Base-by-base conservation (phyloP, 2,329 filamentous ascomycete genomes). In the Pseudocercospora ulei region DNA sequence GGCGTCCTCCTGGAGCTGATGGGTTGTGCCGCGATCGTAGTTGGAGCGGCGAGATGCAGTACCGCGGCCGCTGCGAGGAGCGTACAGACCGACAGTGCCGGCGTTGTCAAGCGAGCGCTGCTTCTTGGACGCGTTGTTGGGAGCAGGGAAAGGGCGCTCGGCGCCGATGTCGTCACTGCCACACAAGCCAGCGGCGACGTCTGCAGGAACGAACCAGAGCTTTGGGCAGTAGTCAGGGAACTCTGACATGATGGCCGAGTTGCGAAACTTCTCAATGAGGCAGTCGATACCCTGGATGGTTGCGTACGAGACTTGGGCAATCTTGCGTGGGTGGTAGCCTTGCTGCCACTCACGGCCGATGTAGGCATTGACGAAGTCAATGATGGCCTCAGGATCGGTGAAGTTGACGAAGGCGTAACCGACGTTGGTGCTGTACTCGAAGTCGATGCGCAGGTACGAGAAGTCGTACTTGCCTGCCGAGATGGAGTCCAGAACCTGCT, bases 321-420 rank as follows among this genome's bases (percentile, higher is more conserved):
- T 71, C 62, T 94, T 95, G 63, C 84, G 76, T 23, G 48, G 47
- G 18, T 38, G 28, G 26, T 38, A 28, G 14, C 65, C 82, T 87
- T 49, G 80, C 50, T 81, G 80, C 85, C 80, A 83, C 34, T 40
- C 51, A 25, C 43, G 41, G 29, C 40, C 33, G 24, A 46, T 35
- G 31, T 49, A 44, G 11, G 76, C 68, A 35, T 84, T 72, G 41
- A 87, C 83, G 43, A 60, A 55, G 7, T 77, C 68, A 38, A 85
- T 74, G 43, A 90, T 85, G 59, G 83, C 76, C 43, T 80, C 66
- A 0, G 83, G 76, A 59, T 86, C 78, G 27, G 78, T 74, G 53
- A 96, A 95, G 62, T 98, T 95, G 65, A 98, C 85, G 63, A 96
- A 98, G 0, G 86, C 88, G 62, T 96, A 96, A 29, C 90, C 90